Evolutionary conservation across 345 rosid genomes (phyloP), one percentile per base, ranked within the genome.

Genomic region (Durio zibethinus): DNA sequence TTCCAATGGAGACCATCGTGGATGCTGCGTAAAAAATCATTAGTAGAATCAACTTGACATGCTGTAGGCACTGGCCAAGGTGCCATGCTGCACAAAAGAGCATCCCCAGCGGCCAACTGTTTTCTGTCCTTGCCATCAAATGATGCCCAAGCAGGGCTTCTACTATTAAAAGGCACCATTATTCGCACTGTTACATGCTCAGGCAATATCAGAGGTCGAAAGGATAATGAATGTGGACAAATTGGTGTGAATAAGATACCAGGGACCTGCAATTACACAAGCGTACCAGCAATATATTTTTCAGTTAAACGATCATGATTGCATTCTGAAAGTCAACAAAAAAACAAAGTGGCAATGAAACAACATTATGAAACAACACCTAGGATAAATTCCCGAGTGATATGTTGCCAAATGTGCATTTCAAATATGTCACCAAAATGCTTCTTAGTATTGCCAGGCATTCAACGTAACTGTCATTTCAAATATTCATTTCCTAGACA

Each of bases 1-100:
- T 97, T 97, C 99, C 99, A 97, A 81, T 97, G 98, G 64, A 97
- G 98, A 65, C 97, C 97, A 0, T 97, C 98, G 0, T 92, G 98
- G 80, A 97, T 97, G 85, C 99, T 97, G 47, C 81, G 95, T 48
- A 97, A 80, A 82, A 97, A 97, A 82, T 97, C 97, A 1, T 82
- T 77, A 7, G 99, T 97, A 7, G 99, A 94, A 76, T 97, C 98
- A 23, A 60, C 87, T 52, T 85, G 90, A 75, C 99, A 97, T 31
- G 99, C 97, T 0, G 98, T 97, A 48, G 98, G 96, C 65, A 97
- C 98, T 2, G 99, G 98, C 93, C 98, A 97, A 40, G 96, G 94
- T 4, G 98, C 99, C 95, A 97, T 92, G 84, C 99, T 87, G 87
- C 97, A 94, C 21, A 97, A 92, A 43, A 97, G 93, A 3, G 97